These are phyloP conservation scores for Rhodotorula paludigena DNA, from an alignment of 768 basidiomycete genomes.

Conservation along the genomic window DNA sequence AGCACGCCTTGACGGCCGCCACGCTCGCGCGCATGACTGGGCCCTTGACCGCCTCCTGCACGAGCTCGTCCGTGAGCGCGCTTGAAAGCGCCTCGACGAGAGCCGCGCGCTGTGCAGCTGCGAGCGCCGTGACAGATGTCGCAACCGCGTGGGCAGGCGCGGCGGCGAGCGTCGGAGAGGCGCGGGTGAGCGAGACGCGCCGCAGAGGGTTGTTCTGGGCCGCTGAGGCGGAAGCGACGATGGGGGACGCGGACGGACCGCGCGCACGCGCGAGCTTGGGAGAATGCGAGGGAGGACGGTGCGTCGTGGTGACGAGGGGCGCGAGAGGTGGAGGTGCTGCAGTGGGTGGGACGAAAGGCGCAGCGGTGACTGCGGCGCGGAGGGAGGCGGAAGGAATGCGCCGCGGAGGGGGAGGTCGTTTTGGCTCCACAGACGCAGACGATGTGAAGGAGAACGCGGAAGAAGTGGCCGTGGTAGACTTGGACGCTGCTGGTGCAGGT, in stretches of 20 bases:
- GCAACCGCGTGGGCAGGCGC: neutral
- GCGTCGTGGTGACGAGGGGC: neutral
- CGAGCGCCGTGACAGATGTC: neutral
- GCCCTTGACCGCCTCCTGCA: neutral
- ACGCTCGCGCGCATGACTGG: slow-evolving; percentile 1
- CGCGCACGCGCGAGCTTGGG: neutral
- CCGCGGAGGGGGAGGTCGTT: neutral
- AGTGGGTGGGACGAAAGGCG: slow-evolving; percentile 8
- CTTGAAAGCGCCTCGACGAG: neutral
- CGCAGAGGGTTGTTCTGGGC: no score
- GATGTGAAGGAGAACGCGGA: no score
- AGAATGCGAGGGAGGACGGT: neutral
- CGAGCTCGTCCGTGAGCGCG: neutral
- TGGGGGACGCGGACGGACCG: no score
- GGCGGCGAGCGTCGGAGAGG: neutral
- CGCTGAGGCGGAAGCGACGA: no score
- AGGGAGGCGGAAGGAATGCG: neutral
- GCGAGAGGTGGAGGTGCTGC: neutral
- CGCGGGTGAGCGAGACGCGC: no score
- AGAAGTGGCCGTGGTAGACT: no score
- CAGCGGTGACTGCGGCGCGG: slow-evolving; percentile 6
- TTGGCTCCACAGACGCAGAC: no score
- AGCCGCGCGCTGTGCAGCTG: neutral
- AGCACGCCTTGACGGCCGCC: slow-evolving; percentile 5
- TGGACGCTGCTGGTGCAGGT: neutral